Evolutionary conservation across 495 filamentous ascomycete genomes (phyloP).

Genomic region (Rhypophila decipiens): DNA sequence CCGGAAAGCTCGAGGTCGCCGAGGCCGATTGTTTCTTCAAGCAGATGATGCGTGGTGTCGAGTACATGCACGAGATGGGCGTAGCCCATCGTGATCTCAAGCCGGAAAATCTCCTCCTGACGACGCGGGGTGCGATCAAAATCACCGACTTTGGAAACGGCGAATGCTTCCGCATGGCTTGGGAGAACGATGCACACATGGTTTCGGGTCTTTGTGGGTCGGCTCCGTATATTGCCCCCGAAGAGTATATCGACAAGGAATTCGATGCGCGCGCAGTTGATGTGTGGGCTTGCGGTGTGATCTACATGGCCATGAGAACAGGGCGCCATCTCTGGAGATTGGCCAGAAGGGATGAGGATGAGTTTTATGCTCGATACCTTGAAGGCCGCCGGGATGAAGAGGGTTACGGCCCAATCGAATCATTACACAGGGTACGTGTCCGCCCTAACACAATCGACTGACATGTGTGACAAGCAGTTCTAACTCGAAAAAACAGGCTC

Average conservation of each 20-base stretch:
- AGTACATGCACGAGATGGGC: constrained; percentile 99
- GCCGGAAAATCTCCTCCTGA: constrained; percentile 93
- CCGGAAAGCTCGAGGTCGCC: constrained; percentile 83
- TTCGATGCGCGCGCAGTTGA: constrained; percentile 97
- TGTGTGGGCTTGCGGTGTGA: constrained; percentile 96
- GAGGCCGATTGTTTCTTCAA: constrained; percentile 99
- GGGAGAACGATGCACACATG: constrained; percentile 98
- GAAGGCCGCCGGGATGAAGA: constrained; percentile 88
- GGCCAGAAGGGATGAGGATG: constrained; percentile 90
- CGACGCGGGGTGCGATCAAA: constrained; percentile 88
- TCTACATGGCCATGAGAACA: constrained; percentile 99
- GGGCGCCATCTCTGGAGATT: constrained; percentile 94
- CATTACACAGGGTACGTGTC: constrained; percentile 77
- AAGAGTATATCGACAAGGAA: constrained; percentile 91
- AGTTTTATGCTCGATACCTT: constrained; percentile 91
- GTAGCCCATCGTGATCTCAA: constrained; percentile 97
- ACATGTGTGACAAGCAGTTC: constrained; percentile 10
- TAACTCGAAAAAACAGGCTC: constrained; percentile 54
- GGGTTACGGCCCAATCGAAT: constrained; percentile 94
- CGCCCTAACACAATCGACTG: background rate
- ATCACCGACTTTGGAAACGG: constrained; percentile 99
- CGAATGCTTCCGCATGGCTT: constrained; percentile 99
- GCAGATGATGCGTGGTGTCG: constrained; percentile 97
- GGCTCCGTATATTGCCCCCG: constrained; percentile 94
- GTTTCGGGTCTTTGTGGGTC: constrained; percentile 93